Percentiles rank a stretch among this genome's conserved stretches.
Conservation (phyloP, 2,329 filamentous ascomycete species). For the Colletotrichum sp. region DNA sequence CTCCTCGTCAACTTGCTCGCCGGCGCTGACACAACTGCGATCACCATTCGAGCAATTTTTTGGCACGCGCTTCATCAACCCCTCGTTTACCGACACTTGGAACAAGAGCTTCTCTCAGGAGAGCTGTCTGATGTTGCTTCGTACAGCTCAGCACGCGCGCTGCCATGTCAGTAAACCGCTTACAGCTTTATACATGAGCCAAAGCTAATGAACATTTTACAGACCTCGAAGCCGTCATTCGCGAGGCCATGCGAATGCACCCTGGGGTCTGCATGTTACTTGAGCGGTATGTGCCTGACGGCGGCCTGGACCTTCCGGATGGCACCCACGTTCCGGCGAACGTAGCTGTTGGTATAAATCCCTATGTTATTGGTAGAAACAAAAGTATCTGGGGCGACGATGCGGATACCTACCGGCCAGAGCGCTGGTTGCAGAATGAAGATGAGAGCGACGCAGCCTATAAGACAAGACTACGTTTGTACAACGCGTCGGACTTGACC, state of each 20-base stretch:
- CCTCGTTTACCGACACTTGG: slow-evolving; percentile 26
- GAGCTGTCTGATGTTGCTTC: background rate
- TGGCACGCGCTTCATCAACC: slow-evolving; percentile 40
- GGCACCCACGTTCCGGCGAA: slow-evolving; percentile 39
- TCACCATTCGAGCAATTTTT: slow-evolving; percentile 35
- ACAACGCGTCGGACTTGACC: slow-evolving; percentile 41
- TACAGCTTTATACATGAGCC: background rate
- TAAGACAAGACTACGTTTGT: slow-evolving; percentile 33
- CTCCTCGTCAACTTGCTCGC: slow-evolving; percentile 36
- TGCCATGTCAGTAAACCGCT: slow-evolving; percentile 28
- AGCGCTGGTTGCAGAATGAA: slow-evolving; percentile 48
- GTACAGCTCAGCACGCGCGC: slow-evolving; percentile 32
- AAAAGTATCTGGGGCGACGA: slow-evolving; percentile 47
- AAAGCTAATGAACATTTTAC: slow-evolving; percentile 35
- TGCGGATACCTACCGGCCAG: slow-evolving; percentile 47
- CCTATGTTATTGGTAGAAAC: slow-evolving; percentile 43
- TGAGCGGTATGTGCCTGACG: slow-evolving; percentile 52
- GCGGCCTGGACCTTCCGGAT: slow-evolving; percentile 39
- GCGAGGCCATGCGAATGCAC: slow-evolving; percentile 56
- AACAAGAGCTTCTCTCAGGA: slow-evolving; percentile 37
- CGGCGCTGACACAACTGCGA: slow-evolving; percentile 41
- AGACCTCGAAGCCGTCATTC: slow-evolving; percentile 55
- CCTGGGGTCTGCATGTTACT: slow-evolving; percentile 52
- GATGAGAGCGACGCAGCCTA: slow-evolving; percentile 36
- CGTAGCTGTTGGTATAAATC: slow-evolving; percentile 44